These are phyloP conservation scores for Sechiopsis laciniata DNA, from an alignment of 306 rosid species.

Conservation along the genomic window DNA sequence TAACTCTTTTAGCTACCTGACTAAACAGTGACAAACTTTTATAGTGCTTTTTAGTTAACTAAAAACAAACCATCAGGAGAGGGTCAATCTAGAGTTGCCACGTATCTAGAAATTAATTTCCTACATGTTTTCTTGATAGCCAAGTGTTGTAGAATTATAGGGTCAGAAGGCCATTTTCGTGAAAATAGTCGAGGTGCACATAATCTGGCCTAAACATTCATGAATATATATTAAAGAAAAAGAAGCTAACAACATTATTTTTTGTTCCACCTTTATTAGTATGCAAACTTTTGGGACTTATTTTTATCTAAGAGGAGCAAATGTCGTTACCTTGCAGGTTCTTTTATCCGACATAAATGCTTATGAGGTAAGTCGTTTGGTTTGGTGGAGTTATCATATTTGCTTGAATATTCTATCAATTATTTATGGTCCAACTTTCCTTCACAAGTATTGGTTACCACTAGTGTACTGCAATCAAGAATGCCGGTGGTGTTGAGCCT, in stretches of 20 bases:
- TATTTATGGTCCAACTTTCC: not conserved
- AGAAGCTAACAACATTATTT: not conserved
- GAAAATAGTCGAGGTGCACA: no score
- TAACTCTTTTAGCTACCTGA: not conserved
- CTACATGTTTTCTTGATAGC: no score
- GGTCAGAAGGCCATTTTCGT: no score
- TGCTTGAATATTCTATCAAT: not conserved
- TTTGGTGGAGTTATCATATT: not conserved
- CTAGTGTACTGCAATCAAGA: not conserved
- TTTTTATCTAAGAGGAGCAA: conserved; percentile 19
- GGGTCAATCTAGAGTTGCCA: no score
- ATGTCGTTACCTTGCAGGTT: conserved; percentile 51
- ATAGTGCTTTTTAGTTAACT: no score
- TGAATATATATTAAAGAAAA: no score
- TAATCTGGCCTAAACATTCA: no score
- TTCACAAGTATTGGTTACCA: not conserved
- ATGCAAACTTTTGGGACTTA: conserved; percentile 14
- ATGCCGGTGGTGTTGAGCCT: not conserved
- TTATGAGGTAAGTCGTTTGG: conserved; percentile 52
- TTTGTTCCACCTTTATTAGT: not conserved
- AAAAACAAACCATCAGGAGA: no score
- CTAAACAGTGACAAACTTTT: no score
- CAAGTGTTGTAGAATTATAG: no score
- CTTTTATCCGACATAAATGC: conserved; percentile 80
- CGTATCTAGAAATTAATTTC: no score